Base-by-base conservation (phyloP, 2,329 filamentous ascomycete genomes). In the Cercospora canescens region DNA sequence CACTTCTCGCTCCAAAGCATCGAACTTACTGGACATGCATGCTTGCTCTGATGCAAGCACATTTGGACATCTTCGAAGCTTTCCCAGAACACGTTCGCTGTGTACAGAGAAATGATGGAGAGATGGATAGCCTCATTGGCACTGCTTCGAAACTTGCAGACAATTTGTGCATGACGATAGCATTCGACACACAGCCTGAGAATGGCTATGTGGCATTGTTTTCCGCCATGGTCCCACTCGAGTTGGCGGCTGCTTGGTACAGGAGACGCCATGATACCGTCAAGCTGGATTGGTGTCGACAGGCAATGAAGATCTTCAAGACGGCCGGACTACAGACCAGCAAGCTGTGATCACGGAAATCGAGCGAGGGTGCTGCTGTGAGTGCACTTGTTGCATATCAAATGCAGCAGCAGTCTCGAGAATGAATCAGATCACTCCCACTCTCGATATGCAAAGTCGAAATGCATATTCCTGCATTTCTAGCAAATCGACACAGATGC, bases 11-110 rank as follows among this genome's bases (percentile, higher is more conserved):
- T 5, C 26, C 63, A 14, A 54, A 67, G 41, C 65, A 67, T 24
- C 24, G 60, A 5, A 61, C 63, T 35, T 67, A 67, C 26, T 67
- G 65, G 65, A 64, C 63, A 24, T 64, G 61, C 30, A 52, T 64
- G 21, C 57, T 67, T 14, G 30, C 65, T 0, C 37, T 67, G 24
- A 9, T 11, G 18, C 34, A 39, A 11, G 55, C 52, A 28, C 65
- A 64, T 50, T 41, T 67, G 48, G 50, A 60, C 6, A 26, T 62
- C 32, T 67, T 45, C 52, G 65, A 62, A n/a, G 63, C 55, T 3
- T 64, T 55, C 26, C 45, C 45, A n/a, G 63, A 64, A 6, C 37
- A 30, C 8, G 16, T 58, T 28, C 30, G 24, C 9, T 34, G 41
- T n/a, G 18, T 39, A 12, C 56, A 39, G 12, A 24, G 21, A 6